Conservation (phyloP, 2,329 filamentous ascomycete genomes). For the Xylariaceae sp. region DNA sequence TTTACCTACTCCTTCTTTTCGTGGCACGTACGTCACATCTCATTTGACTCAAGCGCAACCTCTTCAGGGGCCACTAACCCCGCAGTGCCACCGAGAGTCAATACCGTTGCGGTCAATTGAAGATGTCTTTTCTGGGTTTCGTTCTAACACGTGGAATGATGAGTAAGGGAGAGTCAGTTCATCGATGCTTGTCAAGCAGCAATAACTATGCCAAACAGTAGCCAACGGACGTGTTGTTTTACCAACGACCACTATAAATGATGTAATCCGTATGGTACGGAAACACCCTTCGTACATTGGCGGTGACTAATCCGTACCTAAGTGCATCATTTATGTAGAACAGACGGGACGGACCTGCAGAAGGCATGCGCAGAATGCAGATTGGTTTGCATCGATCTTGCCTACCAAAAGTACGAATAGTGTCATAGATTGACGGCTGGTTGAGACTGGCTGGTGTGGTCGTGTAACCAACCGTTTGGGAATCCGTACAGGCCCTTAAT, state of each 20-base stretch:
- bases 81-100: neutral
- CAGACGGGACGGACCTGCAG: neutral
- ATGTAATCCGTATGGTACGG: neutral
- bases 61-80: neutral
- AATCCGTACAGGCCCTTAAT: too few species aligned
- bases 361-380: neutral
- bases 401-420: neutral
- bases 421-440: too few species aligned
- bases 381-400: neutral
- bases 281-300: neutral
- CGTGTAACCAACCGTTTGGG: too few species aligned
- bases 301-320: too few species aligned
- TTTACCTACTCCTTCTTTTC: neutral
- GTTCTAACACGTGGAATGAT: neutral
- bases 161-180: neutral
- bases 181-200: too few species aligned
- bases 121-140: neutral
- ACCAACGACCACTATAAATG: too few species aligned
- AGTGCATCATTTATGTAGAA: neutral
- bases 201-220: neutral
- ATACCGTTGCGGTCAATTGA: neutral
- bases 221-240: neutral
- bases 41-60: neutral
- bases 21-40: neutral
- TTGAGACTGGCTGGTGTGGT: neutral